Conservation (phyloP, 345 rosid genomes). For the Eucalyptus albens region DNA sequence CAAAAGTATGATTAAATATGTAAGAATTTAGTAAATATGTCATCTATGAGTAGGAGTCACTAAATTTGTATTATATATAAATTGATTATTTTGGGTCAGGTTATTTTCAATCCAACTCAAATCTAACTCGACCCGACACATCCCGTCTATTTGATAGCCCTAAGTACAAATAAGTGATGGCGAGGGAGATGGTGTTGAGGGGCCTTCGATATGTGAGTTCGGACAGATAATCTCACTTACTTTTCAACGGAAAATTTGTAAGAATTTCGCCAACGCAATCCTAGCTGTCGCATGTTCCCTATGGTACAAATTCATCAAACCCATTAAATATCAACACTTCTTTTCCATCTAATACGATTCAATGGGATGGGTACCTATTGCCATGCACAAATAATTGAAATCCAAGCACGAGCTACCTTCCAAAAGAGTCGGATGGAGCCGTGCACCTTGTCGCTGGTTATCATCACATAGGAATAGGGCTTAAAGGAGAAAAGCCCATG, state of each 20-base stretch:
- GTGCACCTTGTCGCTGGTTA: background rate
- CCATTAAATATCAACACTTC: background rate
- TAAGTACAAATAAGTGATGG: background rate
- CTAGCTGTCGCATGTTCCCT: accelerated
- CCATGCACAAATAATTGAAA: background rate
- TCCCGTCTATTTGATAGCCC: background rate
- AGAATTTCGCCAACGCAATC: background rate
- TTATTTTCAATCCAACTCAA: no score
- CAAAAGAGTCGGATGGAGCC: background rate
- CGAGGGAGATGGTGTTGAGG: background rate
- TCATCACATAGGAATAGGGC: background rate
- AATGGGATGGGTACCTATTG: background rate
- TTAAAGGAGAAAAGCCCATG: background rate
- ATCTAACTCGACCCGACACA: background rate
- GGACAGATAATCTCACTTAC: background rate
- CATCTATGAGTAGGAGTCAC: background rate
- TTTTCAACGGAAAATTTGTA: background rate
- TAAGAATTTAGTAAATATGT: no score
- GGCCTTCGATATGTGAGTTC: background rate
- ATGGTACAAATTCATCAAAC: accelerated
- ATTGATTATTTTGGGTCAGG: no score
- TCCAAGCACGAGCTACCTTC: background rate
- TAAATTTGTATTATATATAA: no score
- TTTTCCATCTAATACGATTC: background rate
- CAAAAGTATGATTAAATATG: background rate